These are phyloP conservation scores for Adenanthera pavonina DNA, from an alignment of 306 rosid species.

Conservation along the genomic window DNA sequence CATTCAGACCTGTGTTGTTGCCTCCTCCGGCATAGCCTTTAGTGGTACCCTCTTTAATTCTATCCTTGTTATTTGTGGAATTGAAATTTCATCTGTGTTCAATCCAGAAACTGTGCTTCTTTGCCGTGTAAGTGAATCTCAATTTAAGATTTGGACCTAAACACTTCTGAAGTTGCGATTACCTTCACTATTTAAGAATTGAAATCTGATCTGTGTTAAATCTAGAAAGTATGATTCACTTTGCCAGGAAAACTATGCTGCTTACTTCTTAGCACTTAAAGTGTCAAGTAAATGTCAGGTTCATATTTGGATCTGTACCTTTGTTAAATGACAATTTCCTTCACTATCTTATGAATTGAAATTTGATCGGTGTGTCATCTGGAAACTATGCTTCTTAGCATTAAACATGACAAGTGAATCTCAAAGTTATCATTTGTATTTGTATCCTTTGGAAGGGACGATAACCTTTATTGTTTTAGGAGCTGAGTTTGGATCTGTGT, in stretches of 20 bases:
- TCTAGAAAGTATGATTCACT: too few species aligned
- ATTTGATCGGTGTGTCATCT: not conserved
- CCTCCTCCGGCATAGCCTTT: conserved; percentile 27
- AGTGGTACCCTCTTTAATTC: conserved; percentile 11
- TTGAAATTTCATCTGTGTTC: not conserved
- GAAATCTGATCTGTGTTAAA: conserved; percentile 1
- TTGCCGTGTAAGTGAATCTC: not conserved
- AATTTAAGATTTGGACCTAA: not conserved
- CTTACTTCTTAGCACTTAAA: too few species aligned
- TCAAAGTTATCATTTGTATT: not conserved
- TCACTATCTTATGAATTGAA: not conserved
- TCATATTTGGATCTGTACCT: conserved; percentile 5
- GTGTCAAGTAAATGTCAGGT: not conserved
- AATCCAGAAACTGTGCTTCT: not conserved
- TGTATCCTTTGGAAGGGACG: not conserved
- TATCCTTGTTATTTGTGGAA: not conserved
- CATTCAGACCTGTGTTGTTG: conserved; percentile 33
- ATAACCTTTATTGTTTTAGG: not conserved
- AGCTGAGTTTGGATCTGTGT: not conserved
- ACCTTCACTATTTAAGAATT: not conserved
- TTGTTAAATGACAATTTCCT: not conserved
- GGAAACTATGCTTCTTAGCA: not conserved
- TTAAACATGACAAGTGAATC: conserved; percentile 18
- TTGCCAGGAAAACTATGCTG: too few species aligned
- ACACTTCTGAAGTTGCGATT: not conserved